Conservation (phyloP, 2,329 filamentous ascomycete genomes). For the Ophiostoma ips region DNA sequence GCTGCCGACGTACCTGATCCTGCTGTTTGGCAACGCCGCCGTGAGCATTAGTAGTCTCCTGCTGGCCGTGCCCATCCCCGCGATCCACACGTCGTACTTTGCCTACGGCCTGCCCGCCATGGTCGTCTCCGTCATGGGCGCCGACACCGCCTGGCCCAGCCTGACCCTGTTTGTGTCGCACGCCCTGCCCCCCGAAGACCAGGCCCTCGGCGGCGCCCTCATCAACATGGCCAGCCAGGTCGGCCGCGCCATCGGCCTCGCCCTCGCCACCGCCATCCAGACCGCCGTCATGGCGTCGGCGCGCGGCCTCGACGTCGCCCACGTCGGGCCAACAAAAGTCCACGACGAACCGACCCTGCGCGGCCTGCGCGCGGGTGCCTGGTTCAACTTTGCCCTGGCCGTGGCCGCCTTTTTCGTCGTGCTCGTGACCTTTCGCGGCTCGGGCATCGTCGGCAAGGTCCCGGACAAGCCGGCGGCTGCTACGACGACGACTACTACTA, state of each 20-base stretch:
- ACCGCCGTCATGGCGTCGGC: conserved; percentile 42
- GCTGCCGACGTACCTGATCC: conserved; percentile 43
- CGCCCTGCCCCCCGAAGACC: conserved; percentile 46
- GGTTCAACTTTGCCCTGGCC: conserved; percentile 38
- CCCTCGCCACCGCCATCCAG: conserved; percentile 51
- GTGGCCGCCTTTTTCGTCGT: conserved; percentile 30
- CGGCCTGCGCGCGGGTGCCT: conserved; percentile 35
- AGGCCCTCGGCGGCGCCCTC: conserved; percentile 53
- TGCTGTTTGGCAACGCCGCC: conserved; percentile 42
- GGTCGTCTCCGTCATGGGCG: conserved; percentile 49
- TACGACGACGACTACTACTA: too few relatives aligned
- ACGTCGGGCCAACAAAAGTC: conserved; percentile 26
- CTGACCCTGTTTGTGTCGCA: conserved; percentile 53
- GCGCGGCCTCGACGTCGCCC: conserved; percentile 28
- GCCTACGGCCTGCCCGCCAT: conserved; percentile 54
- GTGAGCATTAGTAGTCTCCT: conserved; percentile 37
- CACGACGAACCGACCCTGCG: conserved; percentile 33
- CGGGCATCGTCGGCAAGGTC: conserved; percentile 33
- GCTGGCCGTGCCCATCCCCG: conserved; percentile 47
- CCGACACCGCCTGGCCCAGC: conserved; percentile 52
- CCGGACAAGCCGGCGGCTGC: not conserved
- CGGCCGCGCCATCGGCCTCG: conserved; percentile 51
- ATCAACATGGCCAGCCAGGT: conserved; percentile 54
- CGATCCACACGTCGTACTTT: conserved; percentile 44
- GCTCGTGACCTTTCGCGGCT: conserved; percentile 33